phyloP scores from a whole-genome alignment of 495 filamentous ascomycete genomes.

The Xylaria castorea region DNA sequence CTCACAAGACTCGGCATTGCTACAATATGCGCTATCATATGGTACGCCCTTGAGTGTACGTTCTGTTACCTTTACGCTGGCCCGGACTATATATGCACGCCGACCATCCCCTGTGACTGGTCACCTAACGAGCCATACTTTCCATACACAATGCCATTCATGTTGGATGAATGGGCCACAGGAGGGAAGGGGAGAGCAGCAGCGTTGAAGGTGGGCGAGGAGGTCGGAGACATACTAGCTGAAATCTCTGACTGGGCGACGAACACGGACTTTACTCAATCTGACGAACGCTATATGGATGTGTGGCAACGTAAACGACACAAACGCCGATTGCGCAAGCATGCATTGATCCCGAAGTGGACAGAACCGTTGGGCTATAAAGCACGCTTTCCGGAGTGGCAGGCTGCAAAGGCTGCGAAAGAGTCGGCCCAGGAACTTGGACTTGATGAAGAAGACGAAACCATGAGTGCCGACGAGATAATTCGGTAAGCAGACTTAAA shows the following conservation, averaged over 20 bases:
- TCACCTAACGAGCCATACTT: constrained; percentile 58
- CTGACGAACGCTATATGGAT: constrained; percentile 43
- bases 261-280: constrained; percentile 46
- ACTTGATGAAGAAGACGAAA: constrained; percentile 44
- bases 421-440: constrained; percentile 40
- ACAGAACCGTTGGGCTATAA: constrained; percentile 42
- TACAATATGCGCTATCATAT: constrained; percentile 54
- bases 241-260: constrained; percentile 50
- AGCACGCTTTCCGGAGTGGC: constrained; percentile 44
- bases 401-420: constrained; percentile 40
- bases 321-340: constrained; percentile 50
- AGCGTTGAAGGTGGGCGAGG: constrained; percentile 38
- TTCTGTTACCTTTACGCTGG: constrained; percentile 70
- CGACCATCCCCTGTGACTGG: constrained; percentile 54
- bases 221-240: constrained; percentile 48
- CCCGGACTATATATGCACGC: constrained; percentile 54
- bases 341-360: constrained; percentile 42
- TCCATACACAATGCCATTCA: constrained; percentile 60
- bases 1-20: constrained; percentile 66
- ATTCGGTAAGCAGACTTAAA: constrained; percentile 26
- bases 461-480: constrained; percentile 45
- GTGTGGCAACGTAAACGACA: constrained; percentile 46
- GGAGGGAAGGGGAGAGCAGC: constrained; percentile 49
- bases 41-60: constrained; percentile 65
- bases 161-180: constrained; percentile 61